A percentile compares a stretch with the other conserved stretches of the same genome.
phyloP scores from a whole-genome alignment of 164 flowering plant genomes.

The Platanus orientalis region DNA sequence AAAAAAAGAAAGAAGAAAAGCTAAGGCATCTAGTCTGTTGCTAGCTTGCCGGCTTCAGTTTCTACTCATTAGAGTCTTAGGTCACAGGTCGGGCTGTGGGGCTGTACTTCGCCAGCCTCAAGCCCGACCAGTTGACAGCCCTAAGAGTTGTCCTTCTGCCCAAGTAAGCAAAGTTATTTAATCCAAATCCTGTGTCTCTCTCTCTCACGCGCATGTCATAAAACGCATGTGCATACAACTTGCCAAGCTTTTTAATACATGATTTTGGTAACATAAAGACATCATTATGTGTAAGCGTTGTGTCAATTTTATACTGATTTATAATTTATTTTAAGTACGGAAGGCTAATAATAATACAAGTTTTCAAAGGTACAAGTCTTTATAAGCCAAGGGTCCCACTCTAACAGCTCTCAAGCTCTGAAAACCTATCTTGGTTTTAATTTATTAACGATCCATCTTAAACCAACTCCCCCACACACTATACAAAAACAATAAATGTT shows the following conservation, averaged over 20 bases:
- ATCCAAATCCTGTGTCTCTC: background rate
- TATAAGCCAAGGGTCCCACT: background rate
- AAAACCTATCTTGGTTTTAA: constrained; percentile 2
- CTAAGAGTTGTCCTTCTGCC: background rate
- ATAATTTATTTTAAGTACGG: too few relatives aligned
- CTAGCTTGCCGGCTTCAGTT: too few relatives aligned
- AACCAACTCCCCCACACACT: too few relatives aligned
- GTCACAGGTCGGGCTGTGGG: too few relatives aligned
- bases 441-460: background rate
- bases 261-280: background rate
- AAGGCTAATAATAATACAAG: too few relatives aligned
- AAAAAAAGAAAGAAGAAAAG: too few relatives aligned
- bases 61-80: too few relatives aligned
- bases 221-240: constrained; percentile 4
- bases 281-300: constrained; percentile 4
- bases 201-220: constrained; percentile 1
- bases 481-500: background rate
- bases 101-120: too few relatives aligned
- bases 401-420: constrained; percentile 5
- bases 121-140: too few relatives aligned
- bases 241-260: background rate
- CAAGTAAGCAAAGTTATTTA: too few relatives aligned
- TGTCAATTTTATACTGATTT: too few relatives aligned
- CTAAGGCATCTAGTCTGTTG: too few relatives aligned
- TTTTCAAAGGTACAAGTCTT: background rate